Base-by-base conservation (phyloP, 352 stramenopile genomes). In the Phytophthora sansomeana region DNA sequence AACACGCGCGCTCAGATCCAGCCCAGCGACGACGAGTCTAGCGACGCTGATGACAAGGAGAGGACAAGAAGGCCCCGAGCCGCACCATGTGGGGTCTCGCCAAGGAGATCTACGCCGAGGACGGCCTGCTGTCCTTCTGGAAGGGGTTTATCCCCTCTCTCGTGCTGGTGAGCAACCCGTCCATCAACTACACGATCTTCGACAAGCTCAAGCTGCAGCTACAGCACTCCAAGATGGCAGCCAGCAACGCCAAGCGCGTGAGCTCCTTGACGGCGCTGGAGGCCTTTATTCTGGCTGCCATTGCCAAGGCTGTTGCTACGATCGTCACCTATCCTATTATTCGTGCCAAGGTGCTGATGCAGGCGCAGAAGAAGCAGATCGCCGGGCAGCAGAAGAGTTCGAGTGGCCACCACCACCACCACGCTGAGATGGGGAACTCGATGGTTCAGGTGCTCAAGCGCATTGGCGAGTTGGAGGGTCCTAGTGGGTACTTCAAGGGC, bases 151-250 rank as follows among this genome's bases (percentile, higher is more conserved):
- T 96, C 19, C 88, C 89, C 48, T 95, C 88, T n/a, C 71, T 97
- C 28, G 81, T 97, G 60, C 81, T 97, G 48, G 89, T 93, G 19
- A 92, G 75, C 69, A 97, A 97, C 67, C 89, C 89, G 28, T 91
- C 88, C 30, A 97, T 97, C 69, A 96, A 96, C 73, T 97, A 92
- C 63, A 95, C 89, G 16, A 79, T 93, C 44, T 97, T 95, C 46
- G 88, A 97, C 71, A 83, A 83, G 53, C 75, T 97, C 32, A 97
- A 97, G 67, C 65, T 91, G 41, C 69, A 78, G 28, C 48, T 91
- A 56, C 83, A 87, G 54, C 58, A 74, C 41, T 77, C 62, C 39
- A 89, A 85, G 63, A 88, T 83, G 72, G 53, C 62, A 28, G 69
- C 80, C 36, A 72, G 47, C 8, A 68, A 74, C 30, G 60, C 74